A percentile compares a stretch with the other conserved stretches of the same genome.
Conservation (phyloP, 2,329 filamentous ascomycete genomes). For the Sporothrix protearum region DNA sequence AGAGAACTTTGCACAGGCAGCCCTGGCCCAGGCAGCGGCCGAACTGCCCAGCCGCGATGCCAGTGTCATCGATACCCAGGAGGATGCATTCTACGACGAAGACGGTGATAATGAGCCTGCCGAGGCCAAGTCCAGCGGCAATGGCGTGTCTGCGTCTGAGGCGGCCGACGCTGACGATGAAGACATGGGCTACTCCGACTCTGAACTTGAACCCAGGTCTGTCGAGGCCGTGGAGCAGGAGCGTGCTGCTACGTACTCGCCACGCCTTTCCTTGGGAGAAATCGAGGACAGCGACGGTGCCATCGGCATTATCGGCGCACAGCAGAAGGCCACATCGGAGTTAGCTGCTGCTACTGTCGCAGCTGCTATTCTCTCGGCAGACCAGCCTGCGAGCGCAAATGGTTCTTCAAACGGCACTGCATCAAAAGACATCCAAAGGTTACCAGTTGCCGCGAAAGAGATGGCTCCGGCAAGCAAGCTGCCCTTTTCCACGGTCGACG, state of each 20-base stretch:
- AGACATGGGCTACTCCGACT: constrained; percentile 25
- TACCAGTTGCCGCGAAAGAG: neutral
- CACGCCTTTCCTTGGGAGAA: constrained; percentile 22
- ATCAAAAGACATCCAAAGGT: neutral
- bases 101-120: constrained; percentile 26
- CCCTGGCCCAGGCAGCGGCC: constrained; percentile 11
- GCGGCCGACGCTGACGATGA: constrained; percentile 27
- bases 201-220: constrained; percentile 21
- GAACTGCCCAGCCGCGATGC: constrained; percentile 26
- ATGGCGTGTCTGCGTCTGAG: constrained; percentile 18
- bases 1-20: neutral
- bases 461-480: neutral
- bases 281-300: neutral
- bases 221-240: neutral
- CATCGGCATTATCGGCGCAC: too few relatives aligned
- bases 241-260: constrained; percentile 25
- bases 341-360: neutral
- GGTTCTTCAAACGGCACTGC: neutral
- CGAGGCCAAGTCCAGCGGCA: constrained; percentile 20
- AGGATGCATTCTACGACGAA: constrained; percentile 29
- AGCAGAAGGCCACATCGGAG: neutral
- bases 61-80: constrained; percentile 28
- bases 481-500: constrained; percentile 36
- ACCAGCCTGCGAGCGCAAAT: neutral
- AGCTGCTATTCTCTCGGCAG: neutral